A percentile compares a stretch with the other conserved stretches of the same genome.
Evolutionary conservation across 306 rosid genomes (phyloP).

Genomic region (Parietaria judaica): DNA sequence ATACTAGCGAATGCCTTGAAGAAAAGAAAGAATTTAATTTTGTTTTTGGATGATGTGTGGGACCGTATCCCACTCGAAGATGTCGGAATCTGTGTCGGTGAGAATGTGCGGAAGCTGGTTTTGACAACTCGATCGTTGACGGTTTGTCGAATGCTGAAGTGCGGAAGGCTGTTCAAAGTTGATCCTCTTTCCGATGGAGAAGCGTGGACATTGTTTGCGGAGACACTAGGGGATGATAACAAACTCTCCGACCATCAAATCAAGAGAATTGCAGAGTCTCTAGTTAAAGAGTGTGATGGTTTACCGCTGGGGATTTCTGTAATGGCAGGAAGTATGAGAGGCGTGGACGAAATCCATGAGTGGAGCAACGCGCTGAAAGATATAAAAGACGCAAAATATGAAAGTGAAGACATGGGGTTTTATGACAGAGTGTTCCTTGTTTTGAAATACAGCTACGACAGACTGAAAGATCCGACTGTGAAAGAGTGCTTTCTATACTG

Average conservation of each 20-base stretch:
- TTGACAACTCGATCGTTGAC: constrained; percentile 17
- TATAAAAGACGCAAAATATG: not conserved
- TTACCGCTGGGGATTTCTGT: not conserved
- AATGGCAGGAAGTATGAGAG: constrained; percentile 4
- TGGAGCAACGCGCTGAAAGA: constrained; percentile 2
- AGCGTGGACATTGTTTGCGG: constrained; percentile 11
- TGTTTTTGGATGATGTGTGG: constrained; percentile 33
- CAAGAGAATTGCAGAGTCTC: not conserved
- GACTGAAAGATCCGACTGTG: constrained; percentile 1
- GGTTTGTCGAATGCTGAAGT: constrained; percentile 18
- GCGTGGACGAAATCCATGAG: not conserved
- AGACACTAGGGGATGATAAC: not conserved
- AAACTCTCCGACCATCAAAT: not conserved
- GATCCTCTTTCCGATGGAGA: not conserved
- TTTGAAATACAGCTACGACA: constrained; percentile 20
- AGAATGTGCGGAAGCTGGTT: constrained; percentile 18
- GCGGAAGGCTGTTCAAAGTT: not conserved
- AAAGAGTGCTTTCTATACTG: constrained; percentile 13
- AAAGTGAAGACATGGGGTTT: constrained; percentile 10
- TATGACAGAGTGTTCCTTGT: constrained; percentile 6
- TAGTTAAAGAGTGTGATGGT: not conserved
- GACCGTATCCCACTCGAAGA: constrained; percentile 9
- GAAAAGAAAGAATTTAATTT: not conserved
- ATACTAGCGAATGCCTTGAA: not conserved
- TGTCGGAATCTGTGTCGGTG: constrained; percentile 17